phyloP scores from a whole-genome alignment of 441 rosid genomes.

The Erysimum cheiri region DNA sequence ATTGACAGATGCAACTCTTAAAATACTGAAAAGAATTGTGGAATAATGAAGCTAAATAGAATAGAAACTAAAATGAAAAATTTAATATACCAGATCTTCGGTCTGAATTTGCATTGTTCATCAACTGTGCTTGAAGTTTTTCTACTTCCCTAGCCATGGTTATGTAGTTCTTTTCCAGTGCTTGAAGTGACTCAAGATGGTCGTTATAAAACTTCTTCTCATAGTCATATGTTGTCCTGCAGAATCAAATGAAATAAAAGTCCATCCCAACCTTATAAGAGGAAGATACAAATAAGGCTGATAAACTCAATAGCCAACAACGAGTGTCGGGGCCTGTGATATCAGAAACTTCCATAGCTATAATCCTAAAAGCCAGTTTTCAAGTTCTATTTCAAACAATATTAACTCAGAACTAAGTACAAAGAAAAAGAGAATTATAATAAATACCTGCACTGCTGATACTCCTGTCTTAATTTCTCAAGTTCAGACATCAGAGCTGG shows the following conservation, averaged over 20 bases:
- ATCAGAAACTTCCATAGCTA: not conserved
- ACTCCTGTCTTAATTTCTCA: slow-evolving; percentile 84
- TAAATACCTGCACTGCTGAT: slow-evolving; percentile 87
- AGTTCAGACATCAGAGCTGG: slow-evolving; percentile 83
- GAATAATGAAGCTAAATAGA: not conserved
- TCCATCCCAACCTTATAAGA: slow-evolving; percentile 3
- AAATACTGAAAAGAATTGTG: not conserved
- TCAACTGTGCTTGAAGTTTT: slow-evolving; percentile 79
- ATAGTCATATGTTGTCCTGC: slow-evolving; percentile 84
- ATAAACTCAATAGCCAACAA: slow-evolving; percentile 4
- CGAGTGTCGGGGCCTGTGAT: not conserved
- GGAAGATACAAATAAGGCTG: slow-evolving; percentile 13
- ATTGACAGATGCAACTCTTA: slow-evolving; percentile 33
- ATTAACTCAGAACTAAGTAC: slow-evolving; percentile 27
- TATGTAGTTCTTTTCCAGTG: slow-evolving; percentile 86
- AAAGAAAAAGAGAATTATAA: slow-evolving; percentile 17
- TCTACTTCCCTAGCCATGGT: slow-evolving; percentile 93
- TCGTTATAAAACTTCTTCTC: slow-evolving; percentile 90
- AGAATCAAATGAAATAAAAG: slow-evolving; percentile 35
- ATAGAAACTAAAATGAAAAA: not conserved
- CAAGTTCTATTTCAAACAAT: slow-evolving; percentile 7
- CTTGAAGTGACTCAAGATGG: slow-evolving; percentile 93
- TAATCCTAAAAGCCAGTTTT: not conserved
- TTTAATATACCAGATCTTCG: slow-evolving; percentile 59
- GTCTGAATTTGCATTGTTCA: slow-evolving; percentile 60